Evolutionary conservation across 2,329 filamentous ascomycete species (phyloP).

Genomic region (Aspergillus awamori): DNA sequence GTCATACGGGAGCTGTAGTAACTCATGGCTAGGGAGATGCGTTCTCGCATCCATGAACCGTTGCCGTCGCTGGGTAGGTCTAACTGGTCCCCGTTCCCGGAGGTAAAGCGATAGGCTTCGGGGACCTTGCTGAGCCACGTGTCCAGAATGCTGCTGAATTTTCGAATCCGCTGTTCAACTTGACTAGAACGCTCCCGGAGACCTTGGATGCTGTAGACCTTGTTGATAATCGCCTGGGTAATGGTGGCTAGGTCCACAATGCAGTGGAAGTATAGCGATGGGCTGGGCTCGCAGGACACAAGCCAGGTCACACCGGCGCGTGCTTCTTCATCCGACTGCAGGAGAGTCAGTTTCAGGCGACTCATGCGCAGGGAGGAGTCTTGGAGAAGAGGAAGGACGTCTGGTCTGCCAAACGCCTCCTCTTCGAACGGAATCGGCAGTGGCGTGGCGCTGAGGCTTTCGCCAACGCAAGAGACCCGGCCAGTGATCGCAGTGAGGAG

Average conservation of each 20-base stretch:
- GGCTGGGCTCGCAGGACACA: conserved; percentile 28
- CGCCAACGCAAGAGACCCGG: conserved; percentile 43
- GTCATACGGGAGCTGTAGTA: conserved; percentile 47
- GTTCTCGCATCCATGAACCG: conserved; percentile 28
- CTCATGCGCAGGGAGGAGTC: conserved; percentile 21
- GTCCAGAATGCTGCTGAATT: conserved; percentile 36
- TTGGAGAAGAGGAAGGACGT: conserved; percentile 30
- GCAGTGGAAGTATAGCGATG: conserved; percentile 43
- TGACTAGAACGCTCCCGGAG: conserved; percentile 33
- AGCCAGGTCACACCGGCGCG: conserved; percentile 25
- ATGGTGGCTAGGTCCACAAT: conserved; percentile 41
- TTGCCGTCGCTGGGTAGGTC: conserved; percentile 19
- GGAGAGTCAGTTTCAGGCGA: conserved; percentile 33
- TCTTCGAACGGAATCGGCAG: conserved; percentile 44
- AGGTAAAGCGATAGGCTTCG: conserved; percentile 36
- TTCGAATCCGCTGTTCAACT: conserved; percentile 38
- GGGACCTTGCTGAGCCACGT: conserved; percentile 41
- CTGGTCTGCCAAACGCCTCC: conserved; percentile 34
- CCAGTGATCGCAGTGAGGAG: conserved; percentile 47
- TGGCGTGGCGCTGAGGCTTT: conserved; percentile 42
- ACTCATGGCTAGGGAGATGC: conserved; percentile 43
- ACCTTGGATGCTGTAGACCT: conserved; percentile 43
- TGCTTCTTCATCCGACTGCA: conserved; percentile 26
- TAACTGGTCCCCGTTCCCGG: conserved; percentile 27
- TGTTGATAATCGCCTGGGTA: conserved; percentile 41